Conservation (phyloP, 345 rosid genomes). For the Eutrema japonicum region DNA sequence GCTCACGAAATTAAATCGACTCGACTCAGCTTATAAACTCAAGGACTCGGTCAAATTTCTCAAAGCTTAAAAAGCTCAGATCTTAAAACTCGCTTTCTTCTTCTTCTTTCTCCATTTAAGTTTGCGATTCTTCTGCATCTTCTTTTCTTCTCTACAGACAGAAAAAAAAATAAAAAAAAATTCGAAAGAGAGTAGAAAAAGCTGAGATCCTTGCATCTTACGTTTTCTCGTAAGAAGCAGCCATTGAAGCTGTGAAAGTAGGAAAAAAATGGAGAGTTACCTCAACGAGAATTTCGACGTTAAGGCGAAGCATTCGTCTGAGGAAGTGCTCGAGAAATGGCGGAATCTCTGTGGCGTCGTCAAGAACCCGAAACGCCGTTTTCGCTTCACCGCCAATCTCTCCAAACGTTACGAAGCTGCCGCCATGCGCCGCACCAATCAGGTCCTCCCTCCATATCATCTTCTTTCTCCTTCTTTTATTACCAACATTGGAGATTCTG, state of each 20-base stretch:
- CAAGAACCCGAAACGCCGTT: constrained; percentile 85
- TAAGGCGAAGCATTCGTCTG: constrained; percentile 66
- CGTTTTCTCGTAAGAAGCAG: not conserved
- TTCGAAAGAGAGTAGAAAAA: not conserved
- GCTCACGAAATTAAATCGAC: constrained; percentile 9
- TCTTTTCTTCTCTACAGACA: constrained; percentile 6
- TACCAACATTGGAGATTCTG: not conserved
- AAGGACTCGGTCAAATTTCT: constrained; percentile 35
- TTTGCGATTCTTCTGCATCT: constrained; percentile 31
- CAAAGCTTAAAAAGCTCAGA: constrained; percentile 32
- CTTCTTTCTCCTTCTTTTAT: not conserved
- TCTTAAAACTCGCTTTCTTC: constrained; percentile 38
- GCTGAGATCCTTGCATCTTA: not conserved
- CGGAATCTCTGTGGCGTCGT: constrained; percentile 70
- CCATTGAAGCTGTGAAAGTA: constrained; percentile 12
- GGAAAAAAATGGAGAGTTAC: constrained; percentile 59
- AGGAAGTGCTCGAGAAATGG: constrained; percentile 72
- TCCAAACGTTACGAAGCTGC: constrained; percentile 86
- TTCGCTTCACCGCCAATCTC: constrained; percentile 86
- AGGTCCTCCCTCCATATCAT: constrained; percentile 42
- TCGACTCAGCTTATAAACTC: constrained; percentile 16
- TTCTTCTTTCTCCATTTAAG: constrained; percentile 28
- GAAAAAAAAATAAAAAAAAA: not conserved
- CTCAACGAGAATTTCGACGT: constrained; percentile 66
- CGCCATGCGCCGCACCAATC: constrained; percentile 83